Conservation (phyloP, 345 rosid genomes). For the Euphorbia tirucalli region DNA sequence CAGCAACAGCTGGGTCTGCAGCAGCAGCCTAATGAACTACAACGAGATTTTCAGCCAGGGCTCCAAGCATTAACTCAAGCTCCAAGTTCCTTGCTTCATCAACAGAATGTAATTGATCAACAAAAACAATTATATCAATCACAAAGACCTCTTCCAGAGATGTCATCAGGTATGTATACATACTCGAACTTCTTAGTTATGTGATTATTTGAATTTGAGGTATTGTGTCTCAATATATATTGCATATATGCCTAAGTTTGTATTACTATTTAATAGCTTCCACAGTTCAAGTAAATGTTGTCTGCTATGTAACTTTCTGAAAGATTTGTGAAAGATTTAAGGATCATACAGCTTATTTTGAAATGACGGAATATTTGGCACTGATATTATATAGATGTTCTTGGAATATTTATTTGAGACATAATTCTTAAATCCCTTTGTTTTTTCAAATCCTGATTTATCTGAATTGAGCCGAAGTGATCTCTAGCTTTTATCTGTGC, state of each 20-base stretch:
- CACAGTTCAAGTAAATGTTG: neutral
- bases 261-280: neutral
- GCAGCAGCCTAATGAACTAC: constrained; percentile 64
- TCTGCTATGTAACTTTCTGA: neutral
- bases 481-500: neutral
- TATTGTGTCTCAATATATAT: constrained; percentile 9
- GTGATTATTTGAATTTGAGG: neutral
- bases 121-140: constrained; percentile 79
- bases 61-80: constrained; percentile 64
- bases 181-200: constrained; percentile 1
- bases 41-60: constrained; percentile 74
- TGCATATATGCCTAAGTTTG: neutral
- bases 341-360: neutral
- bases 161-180: constrained; percentile 69
- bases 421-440: too few relatives aligned
- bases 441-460: neutral
- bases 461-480: neutral
- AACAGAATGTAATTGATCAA: constrained; percentile 73
- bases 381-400: too few relatives aligned
- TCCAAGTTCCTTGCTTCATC: constrained; percentile 70
- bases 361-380: too few relatives aligned
- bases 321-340: neutral
- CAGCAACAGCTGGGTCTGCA: constrained; percentile 78
- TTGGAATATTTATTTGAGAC: too few relatives aligned
- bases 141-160: constrained; percentile 67